Base-by-base conservation (phyloP, 495 filamentous ascomycete species). In the Penicillium malachiteum region DNA sequence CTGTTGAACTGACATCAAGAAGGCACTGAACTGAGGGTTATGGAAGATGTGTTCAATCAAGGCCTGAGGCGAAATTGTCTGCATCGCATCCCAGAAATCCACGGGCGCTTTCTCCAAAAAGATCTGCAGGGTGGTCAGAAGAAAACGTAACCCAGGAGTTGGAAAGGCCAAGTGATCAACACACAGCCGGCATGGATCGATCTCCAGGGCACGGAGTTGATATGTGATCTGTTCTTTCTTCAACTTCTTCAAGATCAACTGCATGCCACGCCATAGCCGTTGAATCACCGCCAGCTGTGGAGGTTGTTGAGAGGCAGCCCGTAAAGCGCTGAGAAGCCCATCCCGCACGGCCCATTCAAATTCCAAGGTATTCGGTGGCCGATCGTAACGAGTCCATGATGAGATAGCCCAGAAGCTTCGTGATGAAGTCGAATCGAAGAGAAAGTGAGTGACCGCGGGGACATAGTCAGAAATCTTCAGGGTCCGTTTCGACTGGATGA, bases 81-180 rank as follows among this genome's bases (percentile, higher is more conserved):
- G 87, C 75, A 91, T 88, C 1, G 90, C 88, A 57, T 87, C 86
- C 92, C 92, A 96, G 61, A 96, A 95, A 52, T 88, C 87, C 41
- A 78, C 80, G 0, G 89, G 81, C 0, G 89, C 87, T 54, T 88
- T 88, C 52, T 85, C 81, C 41, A 97, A 71, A 12, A 96, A 76
- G 9, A 68, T 76, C 31, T 80, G 78, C 46, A 94, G 82, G 1
- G 84, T 83, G 54, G 84, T 80, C 30, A 94, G 63, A 5, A 92
- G 71, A 57, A 84, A 73, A 10, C 77, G 70, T 46, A 95, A 72
- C 10, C 84, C 78, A 3, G 79, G 75, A 1, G 79, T 83, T 42
- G 83, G 76, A 16, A 86, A 77, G 16, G 73, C 74, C 26, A 96
- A 75, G 63, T 96, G 90, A 18, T 91, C 87, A 9, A 96, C 78